A percentile compares a stretch with the other conserved stretches of the same genome.
Conservation (phyloP, 257 asterid genomes). For the Solanum virginianum region DNA sequence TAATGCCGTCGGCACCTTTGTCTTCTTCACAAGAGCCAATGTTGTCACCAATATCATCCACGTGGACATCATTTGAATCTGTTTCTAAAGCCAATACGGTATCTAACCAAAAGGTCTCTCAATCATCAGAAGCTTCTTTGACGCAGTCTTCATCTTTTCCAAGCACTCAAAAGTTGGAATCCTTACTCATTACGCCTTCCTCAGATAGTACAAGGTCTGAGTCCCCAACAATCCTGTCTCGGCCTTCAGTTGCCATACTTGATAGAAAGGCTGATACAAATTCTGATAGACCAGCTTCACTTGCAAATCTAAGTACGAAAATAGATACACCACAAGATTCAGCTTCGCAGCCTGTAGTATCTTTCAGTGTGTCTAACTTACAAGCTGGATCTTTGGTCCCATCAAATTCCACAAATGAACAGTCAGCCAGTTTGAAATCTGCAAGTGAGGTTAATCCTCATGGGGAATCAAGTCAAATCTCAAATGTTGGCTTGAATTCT, state of each 20-base stretch:
- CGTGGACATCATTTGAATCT: slow-evolving; percentile 4
- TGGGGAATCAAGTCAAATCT: slow-evolving; percentile 12
- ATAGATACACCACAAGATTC: slow-evolving; percentile 12
- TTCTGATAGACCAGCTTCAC: slow-evolving; percentile 13
- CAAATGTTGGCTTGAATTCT: slow-evolving; percentile 16
- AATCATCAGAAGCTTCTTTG: slow-evolving; percentile 15
- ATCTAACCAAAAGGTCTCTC: slow-evolving; percentile 23
- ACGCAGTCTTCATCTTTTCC: slow-evolving; percentile 13
- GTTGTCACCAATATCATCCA: slow-evolving; percentile 19
- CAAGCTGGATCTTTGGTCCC: slow-evolving; percentile 15
- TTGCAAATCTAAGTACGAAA: neutral
- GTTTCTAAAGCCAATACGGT: slow-evolving; percentile 22
- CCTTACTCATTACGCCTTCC: slow-evolving; percentile 15
- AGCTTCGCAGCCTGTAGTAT: slow-evolving; percentile 19
- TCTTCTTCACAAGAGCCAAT: slow-evolving; percentile 26
- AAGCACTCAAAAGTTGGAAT: slow-evolving; percentile 6
- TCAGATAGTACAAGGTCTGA: slow-evolving; percentile 12
- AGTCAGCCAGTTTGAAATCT: slow-evolving; percentile 14
- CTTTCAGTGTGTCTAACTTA: slow-evolving; percentile 11
- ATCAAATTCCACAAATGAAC: slow-evolving; percentile 16
- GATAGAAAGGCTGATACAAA: slow-evolving; percentile 17
- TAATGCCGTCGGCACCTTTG: slow-evolving; percentile 16
- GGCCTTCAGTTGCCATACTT: slow-evolving; percentile 8
- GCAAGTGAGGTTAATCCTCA: slow-evolving; percentile 21
- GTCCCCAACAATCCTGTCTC: slow-evolving; percentile 20